Conservation (phyloP, 805 yeast genomes). For the Schwanniomyces polymorphus region DNA sequence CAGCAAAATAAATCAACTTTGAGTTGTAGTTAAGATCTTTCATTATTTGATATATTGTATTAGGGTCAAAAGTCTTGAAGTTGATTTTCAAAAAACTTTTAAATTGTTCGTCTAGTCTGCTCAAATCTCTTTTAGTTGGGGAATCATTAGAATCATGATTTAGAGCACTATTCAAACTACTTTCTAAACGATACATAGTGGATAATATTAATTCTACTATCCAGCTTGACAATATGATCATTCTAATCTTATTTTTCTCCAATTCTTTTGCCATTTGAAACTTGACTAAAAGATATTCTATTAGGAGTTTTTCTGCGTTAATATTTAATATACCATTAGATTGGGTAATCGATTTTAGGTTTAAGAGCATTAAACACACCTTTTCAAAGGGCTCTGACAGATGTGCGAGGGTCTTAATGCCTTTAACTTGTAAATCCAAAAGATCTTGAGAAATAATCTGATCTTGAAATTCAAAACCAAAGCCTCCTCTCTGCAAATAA, state of each 20-base stretch:
- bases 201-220: constrained; percentile 59
- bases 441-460: constrained; percentile 12
- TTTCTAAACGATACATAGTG: constrained; percentile 43
- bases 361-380: constrained; percentile 54
- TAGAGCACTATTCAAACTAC: constrained; percentile 11
- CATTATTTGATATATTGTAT: constrained; percentile 72
- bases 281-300: constrained; percentile 35
- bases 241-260: constrained; percentile 29
- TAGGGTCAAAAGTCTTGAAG: constrained; percentile 54
- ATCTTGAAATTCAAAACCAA: constrained; percentile 24
- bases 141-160: not conserved
- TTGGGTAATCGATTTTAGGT: constrained; percentile 7
- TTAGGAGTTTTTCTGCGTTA: constrained; percentile 24
- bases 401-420: constrained; percentile 49
- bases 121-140: not conserved
- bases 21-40: constrained; percentile 62
- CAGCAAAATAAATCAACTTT: constrained; percentile 68
- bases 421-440: constrained; percentile 38
- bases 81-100: constrained; percentile 53
- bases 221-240: constrained; percentile 62
- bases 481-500: constrained; percentile 31
- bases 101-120: constrained; percentile 16
- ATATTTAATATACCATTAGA: not conserved
- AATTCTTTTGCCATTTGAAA: constrained; percentile 20
- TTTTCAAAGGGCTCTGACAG: constrained; percentile 70